Conservation (phyloP, 352 stramenopile genomes). For the Phytophthora sp. region DNA sequence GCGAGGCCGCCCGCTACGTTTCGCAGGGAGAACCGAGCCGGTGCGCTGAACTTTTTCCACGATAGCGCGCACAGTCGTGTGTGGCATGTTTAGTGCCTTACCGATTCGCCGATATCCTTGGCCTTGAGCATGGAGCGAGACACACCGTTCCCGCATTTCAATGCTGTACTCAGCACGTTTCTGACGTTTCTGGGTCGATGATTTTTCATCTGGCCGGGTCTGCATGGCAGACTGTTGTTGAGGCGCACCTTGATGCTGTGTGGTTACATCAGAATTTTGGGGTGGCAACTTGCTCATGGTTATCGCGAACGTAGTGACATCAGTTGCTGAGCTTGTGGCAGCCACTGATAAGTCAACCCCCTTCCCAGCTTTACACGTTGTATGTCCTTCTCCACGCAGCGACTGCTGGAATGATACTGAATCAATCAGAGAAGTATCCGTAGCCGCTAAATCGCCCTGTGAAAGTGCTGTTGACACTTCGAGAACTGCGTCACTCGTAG, state of each 20-base stretch:
- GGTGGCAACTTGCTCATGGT: background rate
- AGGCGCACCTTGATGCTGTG: background rate
- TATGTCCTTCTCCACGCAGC: constrained; percentile 11
- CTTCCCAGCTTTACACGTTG: background rate
- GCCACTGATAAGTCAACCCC: background rate
- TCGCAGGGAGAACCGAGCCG: constrained; percentile 50
- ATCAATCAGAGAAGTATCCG: constrained; percentile 4
- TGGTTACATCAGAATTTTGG: background rate
- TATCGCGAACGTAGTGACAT: background rate
- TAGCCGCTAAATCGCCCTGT: background rate
- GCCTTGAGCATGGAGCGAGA: constrained; percentile 55
- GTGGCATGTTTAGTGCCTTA: constrained; percentile 65
- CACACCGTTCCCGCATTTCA: constrained; percentile 59
- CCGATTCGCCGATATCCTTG: constrained; percentile 68
- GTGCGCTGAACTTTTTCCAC: constrained; percentile 69
- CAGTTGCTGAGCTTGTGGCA: background rate
- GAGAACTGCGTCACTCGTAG: background rate
- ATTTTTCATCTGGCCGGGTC: background rate
- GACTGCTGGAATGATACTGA: constrained; percentile 24
- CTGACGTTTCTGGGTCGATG: constrained; percentile 11
- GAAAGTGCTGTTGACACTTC: background rate
- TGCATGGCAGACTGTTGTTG: background rate
- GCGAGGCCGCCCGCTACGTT: constrained; percentile 60
- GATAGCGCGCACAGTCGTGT: constrained; percentile 77
- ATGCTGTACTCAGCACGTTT: constrained; percentile 70